Conservation (phyloP, 306 rosid genomes). For the Vachellia pachyceras region DNA sequence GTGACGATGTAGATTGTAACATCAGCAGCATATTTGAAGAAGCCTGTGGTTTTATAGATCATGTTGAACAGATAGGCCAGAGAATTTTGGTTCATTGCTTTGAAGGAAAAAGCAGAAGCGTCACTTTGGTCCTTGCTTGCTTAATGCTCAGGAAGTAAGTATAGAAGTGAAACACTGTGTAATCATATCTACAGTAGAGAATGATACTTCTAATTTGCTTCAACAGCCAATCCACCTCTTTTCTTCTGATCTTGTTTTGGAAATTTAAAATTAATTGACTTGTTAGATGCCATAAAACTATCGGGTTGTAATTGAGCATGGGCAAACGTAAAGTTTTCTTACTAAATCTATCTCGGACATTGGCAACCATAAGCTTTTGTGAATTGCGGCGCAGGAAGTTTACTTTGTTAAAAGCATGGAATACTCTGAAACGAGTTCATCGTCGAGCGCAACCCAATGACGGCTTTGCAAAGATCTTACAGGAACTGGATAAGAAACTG, state of each 20-base stretch:
- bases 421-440: constrained; percentile 70
- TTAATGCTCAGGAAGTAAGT: constrained; percentile 88
- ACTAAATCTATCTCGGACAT: neutral
- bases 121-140: constrained; percentile 87
- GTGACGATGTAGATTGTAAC: constrained; percentile 68
- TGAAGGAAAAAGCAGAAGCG: constrained; percentile 96
- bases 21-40: constrained; percentile 82
- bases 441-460: constrained; percentile 94
- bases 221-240: constrained; percentile 5
- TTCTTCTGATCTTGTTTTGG: neutral
- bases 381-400: constrained; percentile 63
- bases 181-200: too few relatives aligned
- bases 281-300: neutral
- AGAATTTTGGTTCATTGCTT: constrained; percentile 92
- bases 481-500: constrained; percentile 64
- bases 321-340: constrained; percentile 12
- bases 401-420: constrained; percentile 83
- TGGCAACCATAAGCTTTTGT: constrained; percentile 30
- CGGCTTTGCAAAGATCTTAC: constrained; percentile 76
- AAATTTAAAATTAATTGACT: neutral
- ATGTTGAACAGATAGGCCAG: constrained; percentile 70
- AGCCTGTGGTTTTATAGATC: constrained; percentile 74
- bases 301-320: neutral
- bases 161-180: neutral
- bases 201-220: neutral